Conservation (phyloP, 768 basidiomycete species). For the Chiua virens region DNA sequence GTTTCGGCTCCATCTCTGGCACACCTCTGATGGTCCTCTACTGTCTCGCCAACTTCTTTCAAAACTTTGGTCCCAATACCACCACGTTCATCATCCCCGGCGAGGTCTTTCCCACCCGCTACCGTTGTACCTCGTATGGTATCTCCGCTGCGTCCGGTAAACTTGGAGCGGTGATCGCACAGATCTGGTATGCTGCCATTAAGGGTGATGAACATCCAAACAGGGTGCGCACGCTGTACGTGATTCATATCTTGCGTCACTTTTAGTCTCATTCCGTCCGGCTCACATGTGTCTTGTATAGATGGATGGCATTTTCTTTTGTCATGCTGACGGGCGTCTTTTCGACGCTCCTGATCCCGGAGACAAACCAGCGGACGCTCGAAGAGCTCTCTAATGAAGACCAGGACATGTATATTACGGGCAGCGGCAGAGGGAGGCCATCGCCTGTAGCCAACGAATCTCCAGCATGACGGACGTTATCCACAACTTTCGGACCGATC, state of each 20-base stretch:
- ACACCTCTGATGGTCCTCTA: conserved; percentile 70
- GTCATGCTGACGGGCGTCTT: conserved; percentile 82
- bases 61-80: conserved; percentile 31
- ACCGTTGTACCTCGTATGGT: conserved; percentile 79
- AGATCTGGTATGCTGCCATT: conserved; percentile 37
- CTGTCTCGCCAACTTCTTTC: conserved; percentile 81
- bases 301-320: conserved; percentile 71
- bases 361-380: conserved; percentile 61
- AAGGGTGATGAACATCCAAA: too few relatives aligned
- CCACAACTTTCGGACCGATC: too few relatives aligned
- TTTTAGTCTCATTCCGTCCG: background rate
- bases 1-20: conserved; percentile 54
- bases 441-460: too few relatives aligned
- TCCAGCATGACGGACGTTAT: too few relatives aligned
- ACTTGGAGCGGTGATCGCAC: conserved; percentile 74
- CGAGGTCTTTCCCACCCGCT: conserved; percentile 82
- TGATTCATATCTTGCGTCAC: too few relatives aligned
- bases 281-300: background rate
- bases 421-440: too few relatives aligned
- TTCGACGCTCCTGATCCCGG: conserved; percentile 74
- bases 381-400: conserved; percentile 69
- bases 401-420: background rate
- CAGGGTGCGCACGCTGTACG: background rate
- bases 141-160: conserved; percentile 82
- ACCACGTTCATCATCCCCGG: conserved; percentile 80